These are phyloP conservation scores for Pleurozium schreberi DNA, from an alignment of 225 moss, liverwort and hornwort species.

Conservation along the genomic window DNA sequence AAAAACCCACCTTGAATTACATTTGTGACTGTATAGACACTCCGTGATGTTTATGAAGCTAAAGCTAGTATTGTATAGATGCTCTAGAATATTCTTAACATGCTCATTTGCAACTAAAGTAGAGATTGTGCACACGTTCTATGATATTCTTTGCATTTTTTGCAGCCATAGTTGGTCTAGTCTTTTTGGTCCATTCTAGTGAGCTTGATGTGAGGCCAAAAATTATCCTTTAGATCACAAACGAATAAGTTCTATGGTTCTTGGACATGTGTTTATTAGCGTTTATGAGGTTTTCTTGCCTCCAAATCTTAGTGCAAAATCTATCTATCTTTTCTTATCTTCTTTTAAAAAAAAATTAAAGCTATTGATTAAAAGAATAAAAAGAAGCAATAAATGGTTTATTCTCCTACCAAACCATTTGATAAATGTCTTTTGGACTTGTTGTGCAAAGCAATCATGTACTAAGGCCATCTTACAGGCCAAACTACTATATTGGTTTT, in stretches of 20 bases:
- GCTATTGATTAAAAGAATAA: background rate
- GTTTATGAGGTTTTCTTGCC: background rate
- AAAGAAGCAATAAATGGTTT: background rate
- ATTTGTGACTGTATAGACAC: too few species aligned
- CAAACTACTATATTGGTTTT: background rate
- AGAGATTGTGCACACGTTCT: too few species aligned
- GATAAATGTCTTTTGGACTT: background rate
- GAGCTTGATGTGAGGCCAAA: background rate
- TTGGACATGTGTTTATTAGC: background rate
- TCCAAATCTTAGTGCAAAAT: background rate
- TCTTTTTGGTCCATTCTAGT: accelerated
- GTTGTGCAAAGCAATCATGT: background rate
- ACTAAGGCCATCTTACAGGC: accelerated
- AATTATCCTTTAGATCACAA: background rate
- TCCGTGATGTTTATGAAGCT: too few species aligned
- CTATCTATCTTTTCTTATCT: background rate
- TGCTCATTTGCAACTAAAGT: too few species aligned
- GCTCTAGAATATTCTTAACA: too few species aligned
- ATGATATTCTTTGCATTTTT: background rate
- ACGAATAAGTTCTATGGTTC: background rate
- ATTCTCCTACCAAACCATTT: background rate
- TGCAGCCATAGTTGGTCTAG: background rate
- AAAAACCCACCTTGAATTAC: too few species aligned
- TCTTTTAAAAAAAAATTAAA: too few species aligned
- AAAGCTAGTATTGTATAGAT: accelerated